These are phyloP conservation scores for Bidens hawaiensis DNA, from an alignment of 140 eudicot genomes.

Conservation along the genomic window DNA sequence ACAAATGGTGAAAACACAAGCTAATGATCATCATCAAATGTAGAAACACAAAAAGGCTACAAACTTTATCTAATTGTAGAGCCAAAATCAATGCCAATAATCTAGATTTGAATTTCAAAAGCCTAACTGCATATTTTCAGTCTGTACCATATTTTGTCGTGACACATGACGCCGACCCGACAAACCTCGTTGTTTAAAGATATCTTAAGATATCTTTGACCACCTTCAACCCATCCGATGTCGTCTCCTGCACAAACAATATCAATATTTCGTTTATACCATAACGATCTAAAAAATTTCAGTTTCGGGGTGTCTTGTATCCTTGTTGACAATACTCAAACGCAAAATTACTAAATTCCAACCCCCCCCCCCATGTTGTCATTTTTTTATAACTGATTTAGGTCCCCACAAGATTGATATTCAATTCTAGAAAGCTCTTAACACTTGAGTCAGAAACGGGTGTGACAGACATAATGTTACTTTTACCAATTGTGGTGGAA, in stretches of 20 bases:
- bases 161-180: too few species aligned
- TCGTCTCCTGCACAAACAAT: slow-evolving; percentile 26
- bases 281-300: neutral
- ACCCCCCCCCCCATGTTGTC: too few species aligned
- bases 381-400: too few species aligned
- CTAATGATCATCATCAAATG: slow-evolving; percentile 12
- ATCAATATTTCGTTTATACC: neutral
- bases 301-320: neutral
- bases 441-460: too few species aligned
- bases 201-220: slow-evolving; percentile 1
- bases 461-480: too few species aligned
- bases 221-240: slow-evolving; percentile 25
- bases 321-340: neutral
- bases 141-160: too few species aligned
- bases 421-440: too few species aligned
- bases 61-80: slow-evolving; percentile 25
- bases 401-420: too few species aligned
- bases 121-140: too few species aligned
- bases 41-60: neutral
- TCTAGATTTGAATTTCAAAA: slow-evolving; percentile 10
- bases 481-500: neutral
- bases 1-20: neutral
- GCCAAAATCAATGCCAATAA: slow-evolving; percentile 13
- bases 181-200: neutral
- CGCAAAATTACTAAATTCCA: neutral